Base-by-base conservation (phyloP, 2,329 filamentous ascomycete genomes). In the Cladosporium sp. region DNA sequence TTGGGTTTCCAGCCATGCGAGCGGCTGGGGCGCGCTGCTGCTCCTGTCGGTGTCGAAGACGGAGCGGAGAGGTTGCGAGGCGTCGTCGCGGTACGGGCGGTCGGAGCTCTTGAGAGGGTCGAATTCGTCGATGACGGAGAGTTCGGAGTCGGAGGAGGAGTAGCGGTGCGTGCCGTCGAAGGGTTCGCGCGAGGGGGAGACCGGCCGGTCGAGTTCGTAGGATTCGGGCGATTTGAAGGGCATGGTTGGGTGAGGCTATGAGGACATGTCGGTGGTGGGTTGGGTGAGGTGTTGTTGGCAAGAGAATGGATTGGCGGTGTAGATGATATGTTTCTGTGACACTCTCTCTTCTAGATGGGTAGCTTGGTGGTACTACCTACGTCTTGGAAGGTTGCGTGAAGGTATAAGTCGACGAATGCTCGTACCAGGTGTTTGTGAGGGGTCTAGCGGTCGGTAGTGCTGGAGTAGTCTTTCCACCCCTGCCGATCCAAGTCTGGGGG, bases 61-160 rank as follows among this genome's bases (percentile, higher is more conserved):
- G 44, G 62, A 66, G 48, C 56, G 56, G 30, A 54, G 59, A 57
- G 45, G 65, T 64, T 43, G 66, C 52, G 52, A 64, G 56, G 55
- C 64, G 67, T 72, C 58, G 64, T 72, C 68, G 66, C 68, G 58
- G 70, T 66, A 60, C 50, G 64, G 52, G 58, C 68, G 57, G 59
- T 66, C 56, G 65, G 67, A 47, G 54, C 68, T 68, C 52, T 71
- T 71, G 6, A 76, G 63, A 15, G 73, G 73, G 52, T 76, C 73
- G 57, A 74, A 67, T 50, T 74, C 73, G 55, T 74, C 72, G 9
- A 48, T 68, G 24, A 59, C 58, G 9, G 57, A 61, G n/a, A 50
- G 19, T 29, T 58, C 51, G 24, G 52, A 56, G 37, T 54, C 52
- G n/a, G 47, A 56, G 22, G 51, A 58, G 22, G 51, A 57, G n/a